Conservation (phyloP, 306 rosid genomes). For the Vachellia pachyceras region DNA sequence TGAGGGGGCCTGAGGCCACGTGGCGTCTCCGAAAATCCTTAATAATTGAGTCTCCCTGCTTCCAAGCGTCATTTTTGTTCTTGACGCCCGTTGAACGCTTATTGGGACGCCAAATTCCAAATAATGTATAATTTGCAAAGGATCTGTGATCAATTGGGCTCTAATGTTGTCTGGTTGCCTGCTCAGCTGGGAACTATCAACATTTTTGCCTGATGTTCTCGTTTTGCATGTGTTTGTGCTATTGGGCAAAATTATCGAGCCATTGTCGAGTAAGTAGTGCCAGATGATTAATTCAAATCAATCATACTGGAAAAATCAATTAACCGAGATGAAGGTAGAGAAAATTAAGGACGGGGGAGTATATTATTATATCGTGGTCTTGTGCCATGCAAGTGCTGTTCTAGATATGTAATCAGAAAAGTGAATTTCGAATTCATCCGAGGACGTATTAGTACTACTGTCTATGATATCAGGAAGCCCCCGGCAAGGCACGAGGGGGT, state of each 20-base stretch:
- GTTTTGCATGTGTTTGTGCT: neutral
- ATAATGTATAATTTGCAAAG: neutral
- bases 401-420: neutral
- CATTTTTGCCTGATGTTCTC: neutral
- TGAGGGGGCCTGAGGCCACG: slow-evolving; percentile 11
- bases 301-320: neutral
- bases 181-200: neutral
- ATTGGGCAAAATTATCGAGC: neutral
- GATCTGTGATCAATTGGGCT: neutral
- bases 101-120: neutral
- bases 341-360: neutral
- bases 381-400: neutral
- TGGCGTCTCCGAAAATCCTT: neutral
- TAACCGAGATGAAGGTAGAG: neutral
- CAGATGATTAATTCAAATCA: neutral
- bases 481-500: neutral
- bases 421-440: neutral
- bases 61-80: slow-evolving; percentile 15
- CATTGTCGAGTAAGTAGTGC: neutral
- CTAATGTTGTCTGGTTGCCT: neutral
- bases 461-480: neutral
- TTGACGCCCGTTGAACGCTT: neutral
- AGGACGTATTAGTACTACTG: neutral
- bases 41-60: neutral
- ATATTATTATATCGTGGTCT: neutral